These are phyloP conservation scores for Kwoniella botswanensis DNA, from an alignment of 768 basidiomycete genomes.

Conservation along the genomic window DNA sequence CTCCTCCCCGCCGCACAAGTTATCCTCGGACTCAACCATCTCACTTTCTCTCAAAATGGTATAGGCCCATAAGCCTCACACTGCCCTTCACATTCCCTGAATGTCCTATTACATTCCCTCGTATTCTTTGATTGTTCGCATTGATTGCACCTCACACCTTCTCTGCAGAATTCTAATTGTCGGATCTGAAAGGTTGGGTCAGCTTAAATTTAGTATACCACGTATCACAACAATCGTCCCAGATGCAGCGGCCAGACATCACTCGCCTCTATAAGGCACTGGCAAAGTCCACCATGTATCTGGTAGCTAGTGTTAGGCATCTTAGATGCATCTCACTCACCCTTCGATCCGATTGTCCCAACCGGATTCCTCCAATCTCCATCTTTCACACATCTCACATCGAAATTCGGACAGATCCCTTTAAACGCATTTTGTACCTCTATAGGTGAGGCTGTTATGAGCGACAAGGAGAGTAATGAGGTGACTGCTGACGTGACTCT, in stretches of 20 bases:
- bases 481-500: background rate
- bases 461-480: background rate
- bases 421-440: slow-evolving; percentile 3
- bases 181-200: background rate
- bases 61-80: slow-evolving; percentile 51
- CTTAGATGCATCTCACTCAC: slow-evolving; percentile 21
- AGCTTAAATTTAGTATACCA: background rate
- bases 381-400: slow-evolving; percentile 43
- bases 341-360: slow-evolving; percentile 33
- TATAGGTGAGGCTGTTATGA: background rate
- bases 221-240: background rate
- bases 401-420: slow-evolving; percentile 42
- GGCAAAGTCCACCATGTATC: background rate
- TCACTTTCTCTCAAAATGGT: slow-evolving; percentile 30
- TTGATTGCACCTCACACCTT: slow-evolving; percentile 47
- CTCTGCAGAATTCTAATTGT: slow-evolving; percentile 41
- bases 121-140: slow-evolving; percentile 42
- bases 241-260: too few relatives aligned
- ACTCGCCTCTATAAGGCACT: background rate
- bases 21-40: too few relatives aligned
- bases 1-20: too few relatives aligned
- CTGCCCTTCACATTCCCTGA: slow-evolving; percentile 34
- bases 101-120: slow-evolving; percentile 40
- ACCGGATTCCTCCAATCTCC: slow-evolving; percentile 46
- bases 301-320: too few relatives aligned